Conservation (phyloP, 371 early-diverging fungal genomes). For the Apophysomyces elegans region DNA sequence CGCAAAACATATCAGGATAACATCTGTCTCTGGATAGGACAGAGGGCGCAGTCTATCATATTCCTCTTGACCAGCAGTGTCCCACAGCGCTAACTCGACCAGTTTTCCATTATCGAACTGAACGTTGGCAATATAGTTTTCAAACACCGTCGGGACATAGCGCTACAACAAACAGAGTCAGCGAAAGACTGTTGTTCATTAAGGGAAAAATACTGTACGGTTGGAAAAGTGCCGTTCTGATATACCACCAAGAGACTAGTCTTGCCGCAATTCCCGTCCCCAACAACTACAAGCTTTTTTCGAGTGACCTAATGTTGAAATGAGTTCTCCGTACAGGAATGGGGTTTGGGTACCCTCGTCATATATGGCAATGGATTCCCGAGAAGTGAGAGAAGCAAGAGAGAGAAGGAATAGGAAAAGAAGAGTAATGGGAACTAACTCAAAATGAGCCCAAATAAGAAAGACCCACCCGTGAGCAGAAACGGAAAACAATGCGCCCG, state of each 20-base stretch:
- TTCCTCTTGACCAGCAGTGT: conserved; percentile 92
- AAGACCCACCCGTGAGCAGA: conserved; percentile 4
- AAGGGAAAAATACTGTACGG: conserved; percentile 52
- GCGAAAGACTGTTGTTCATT: neutral
- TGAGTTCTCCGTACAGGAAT: conserved; percentile 3
- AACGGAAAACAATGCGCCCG: conserved; percentile 5
- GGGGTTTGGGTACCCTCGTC: neutral
- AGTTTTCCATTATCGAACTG: conserved; percentile 63
- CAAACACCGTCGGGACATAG: conserved; percentile 80
- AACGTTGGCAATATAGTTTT: conserved; percentile 71
- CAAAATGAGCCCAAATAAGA: conserved; percentile 9
- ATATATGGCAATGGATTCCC: neutral
- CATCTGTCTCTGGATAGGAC: conserved; percentile 77
- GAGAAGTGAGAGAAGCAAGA: neutral
- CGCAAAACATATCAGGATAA: conserved; percentile 73
- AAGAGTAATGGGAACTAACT: conserved; percentile 4
- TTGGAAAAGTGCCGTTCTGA: conserved; percentile 85
- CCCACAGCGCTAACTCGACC: conserved; percentile 72
- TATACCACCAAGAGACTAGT: conserved; percentile 85
- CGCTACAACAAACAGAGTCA: conserved; percentile 25
- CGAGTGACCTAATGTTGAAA: conserved; percentile 37
- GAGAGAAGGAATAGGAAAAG: neutral
- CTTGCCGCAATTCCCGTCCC: conserved; percentile 84
- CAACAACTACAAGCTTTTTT: conserved; percentile 62
- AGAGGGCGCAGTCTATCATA: conserved; percentile 84